phyloP scores from a whole-genome alignment of 2,329 filamentous ascomycete genomes.

The Aureobasidium uvarum region DNA sequence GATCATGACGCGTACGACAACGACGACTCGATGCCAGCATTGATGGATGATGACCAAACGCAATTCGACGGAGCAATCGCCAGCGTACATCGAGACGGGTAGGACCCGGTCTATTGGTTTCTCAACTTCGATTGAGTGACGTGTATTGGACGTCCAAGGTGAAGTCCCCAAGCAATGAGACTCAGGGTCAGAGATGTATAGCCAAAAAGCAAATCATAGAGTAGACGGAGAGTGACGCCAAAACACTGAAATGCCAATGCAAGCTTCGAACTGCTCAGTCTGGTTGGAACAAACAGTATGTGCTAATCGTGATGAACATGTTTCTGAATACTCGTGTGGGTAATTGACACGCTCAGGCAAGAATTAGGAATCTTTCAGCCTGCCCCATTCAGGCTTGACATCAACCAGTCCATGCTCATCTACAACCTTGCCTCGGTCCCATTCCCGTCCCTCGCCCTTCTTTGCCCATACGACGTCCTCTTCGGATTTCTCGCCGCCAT shows the following conservation, averaged over 20 bases:
- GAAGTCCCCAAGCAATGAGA: background rate
- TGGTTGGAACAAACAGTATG: background rate
- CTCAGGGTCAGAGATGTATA: background rate
- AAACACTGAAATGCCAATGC: background rate
- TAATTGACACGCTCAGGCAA: background rate
- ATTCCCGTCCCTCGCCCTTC: constrained; percentile 59
- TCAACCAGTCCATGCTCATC: constrained; percentile 46
- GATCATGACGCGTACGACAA: background rate
- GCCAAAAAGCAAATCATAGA: constrained; percentile 8
- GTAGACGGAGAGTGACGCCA: background rate
- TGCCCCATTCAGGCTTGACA: constrained; percentile 25
- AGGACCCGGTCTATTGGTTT: background rate
- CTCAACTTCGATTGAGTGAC: background rate
- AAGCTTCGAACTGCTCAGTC: background rate
- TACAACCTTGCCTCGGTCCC: constrained; percentile 66
- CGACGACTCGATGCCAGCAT: background rate
- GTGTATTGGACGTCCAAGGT: background rate
- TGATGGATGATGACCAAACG: background rate
- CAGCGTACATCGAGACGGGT: background rate
- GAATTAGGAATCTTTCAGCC: constrained; percentile 24
- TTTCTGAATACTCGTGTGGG: background rate
- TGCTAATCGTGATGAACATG: background rate
- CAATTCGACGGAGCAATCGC: background rate
- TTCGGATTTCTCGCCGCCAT: constrained; percentile 58
- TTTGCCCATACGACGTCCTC: constrained; percentile 46